Evolutionary conservation across 2,329 filamentous ascomycete genomes (phyloP), one percentile per base, ranked within the genome.

Genomic region (Aspergillus tubingensis): DNA sequence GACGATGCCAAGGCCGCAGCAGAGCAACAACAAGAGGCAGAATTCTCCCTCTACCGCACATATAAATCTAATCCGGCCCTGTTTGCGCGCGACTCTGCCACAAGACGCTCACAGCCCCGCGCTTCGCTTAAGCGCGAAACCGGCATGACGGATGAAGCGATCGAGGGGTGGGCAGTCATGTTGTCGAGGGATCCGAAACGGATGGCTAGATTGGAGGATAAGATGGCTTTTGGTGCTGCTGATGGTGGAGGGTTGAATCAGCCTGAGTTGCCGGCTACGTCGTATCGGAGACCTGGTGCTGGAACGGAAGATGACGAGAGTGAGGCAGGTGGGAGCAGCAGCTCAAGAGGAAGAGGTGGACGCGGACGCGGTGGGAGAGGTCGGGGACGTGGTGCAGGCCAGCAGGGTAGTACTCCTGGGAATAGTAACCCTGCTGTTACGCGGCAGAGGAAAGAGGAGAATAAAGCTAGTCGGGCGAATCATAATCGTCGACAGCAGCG

Each of bases 101-200:
- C 90, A 0, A 83, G 92, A 56, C 82, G 90, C 62, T 82, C 88
- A 0, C 82, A 83, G 21, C 79, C 83, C 1, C 83, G 95, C 41
- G 76, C 75, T 6, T 84, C 84, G 36, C 74, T 99, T 52, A 90
- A 88, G 67, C 83, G 84, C 21, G 88, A 92, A 61, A 96, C 91
- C 0, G 89, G 89, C 3, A 91, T 97, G 91, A 92, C 92, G 0
- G 93, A 98, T 68, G 94, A 98, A 76, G 88, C 90, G 2, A 89
- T 99, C 36, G 95, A 98, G 76, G 95, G 95, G 5, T 99, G 94
- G 93, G 91, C 86, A 0, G 80, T 96, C 52, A 96, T 98, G 91
- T 77, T 97, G 7, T 79, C 81, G 11, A 85, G 93, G 32, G 89
- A 94, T 68, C 84, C 90, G 1, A 85, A 86, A 68, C 84, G 88